phyloP scores from a whole-genome alignment of 1,284 basidiomycete genomes.

The Puccinia sorghi region DNA sequence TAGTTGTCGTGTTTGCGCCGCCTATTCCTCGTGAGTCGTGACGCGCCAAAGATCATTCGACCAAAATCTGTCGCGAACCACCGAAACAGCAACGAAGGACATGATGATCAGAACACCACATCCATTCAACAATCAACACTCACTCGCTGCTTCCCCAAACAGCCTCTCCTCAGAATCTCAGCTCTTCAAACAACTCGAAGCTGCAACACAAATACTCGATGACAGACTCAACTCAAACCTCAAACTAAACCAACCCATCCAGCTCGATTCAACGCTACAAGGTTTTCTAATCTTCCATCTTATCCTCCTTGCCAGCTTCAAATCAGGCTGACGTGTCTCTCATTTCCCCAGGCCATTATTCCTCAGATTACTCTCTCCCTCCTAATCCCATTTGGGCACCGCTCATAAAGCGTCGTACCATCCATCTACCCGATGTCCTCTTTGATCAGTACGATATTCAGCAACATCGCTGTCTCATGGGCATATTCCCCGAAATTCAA shows the following conservation, averaged over 20 bases:
- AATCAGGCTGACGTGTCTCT: background rate
- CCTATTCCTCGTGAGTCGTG: too few relatives aligned
- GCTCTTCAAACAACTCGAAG: slow-evolving; percentile 33
- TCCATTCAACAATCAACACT: too few relatives aligned
- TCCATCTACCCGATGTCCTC: slow-evolving; percentile 76
- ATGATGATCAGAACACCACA: too few relatives aligned
- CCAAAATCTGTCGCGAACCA: too few relatives aligned
- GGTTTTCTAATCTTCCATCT: background rate
- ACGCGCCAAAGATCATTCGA: too few relatives aligned
- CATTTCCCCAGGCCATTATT: slow-evolving; percentile 51
- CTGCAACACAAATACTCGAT: slow-evolving; percentile 26
- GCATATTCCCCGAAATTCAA: slow-evolving; percentile 87
- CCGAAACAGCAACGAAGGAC: too few relatives aligned
- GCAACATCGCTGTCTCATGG: slow-evolving; percentile 65
- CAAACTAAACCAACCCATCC: slow-evolving; percentile 32
- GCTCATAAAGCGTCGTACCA: slow-evolving; percentile 73
- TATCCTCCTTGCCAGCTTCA: background rate
- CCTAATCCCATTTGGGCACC: slow-evolving; percentile 76
- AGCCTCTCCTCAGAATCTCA: background rate
- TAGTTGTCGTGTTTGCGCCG: too few relatives aligned
- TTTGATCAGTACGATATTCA: slow-evolving; percentile 73
- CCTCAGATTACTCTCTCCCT: slow-evolving; percentile 67
- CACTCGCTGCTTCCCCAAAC: too few relatives aligned
- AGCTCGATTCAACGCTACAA: slow-evolving; percentile 38
- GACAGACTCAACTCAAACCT: slow-evolving; percentile 25